A percentile compares a stretch with the other conserved stretches of the same genome.
Evolutionary conservation across 805 yeast species (phyloP).

Genomic region (Candida silvatica): DNA sequence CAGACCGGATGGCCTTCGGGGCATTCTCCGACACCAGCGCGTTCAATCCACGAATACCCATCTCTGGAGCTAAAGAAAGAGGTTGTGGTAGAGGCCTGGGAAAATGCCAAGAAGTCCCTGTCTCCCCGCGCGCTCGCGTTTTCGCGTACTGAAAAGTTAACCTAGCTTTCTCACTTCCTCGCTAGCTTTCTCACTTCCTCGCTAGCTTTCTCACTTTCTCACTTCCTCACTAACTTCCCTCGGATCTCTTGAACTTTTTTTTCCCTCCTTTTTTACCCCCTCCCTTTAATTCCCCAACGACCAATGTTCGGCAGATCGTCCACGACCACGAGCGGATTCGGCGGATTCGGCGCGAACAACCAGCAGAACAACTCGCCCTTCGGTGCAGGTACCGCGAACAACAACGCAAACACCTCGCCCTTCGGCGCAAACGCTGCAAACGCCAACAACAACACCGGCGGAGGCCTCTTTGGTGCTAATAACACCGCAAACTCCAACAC

Average conservation of each 20-base stretch:
- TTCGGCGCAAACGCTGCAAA: constrained; percentile 9
- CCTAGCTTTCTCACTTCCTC: too few species aligned
- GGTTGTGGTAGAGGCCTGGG: too few species aligned
- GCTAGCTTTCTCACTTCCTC: too few species aligned
- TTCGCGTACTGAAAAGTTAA: too few species aligned
- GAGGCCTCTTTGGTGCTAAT: constrained; percentile 4
- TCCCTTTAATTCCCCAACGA: too few species aligned
- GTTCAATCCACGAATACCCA: constrained; percentile 60
- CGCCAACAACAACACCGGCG: not conserved
- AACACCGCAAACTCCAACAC: constrained; percentile 2
- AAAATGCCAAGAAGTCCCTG: too few species aligned
- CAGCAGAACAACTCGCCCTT: constrained; percentile 13
- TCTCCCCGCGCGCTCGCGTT: too few species aligned
- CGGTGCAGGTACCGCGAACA: constrained; percentile 5
- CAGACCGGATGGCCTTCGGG: constrained; percentile 67
- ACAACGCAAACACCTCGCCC: constrained; percentile 5
- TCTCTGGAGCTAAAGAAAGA: too few species aligned
- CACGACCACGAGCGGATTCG: constrained; percentile 37
- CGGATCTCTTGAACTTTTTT: too few species aligned
- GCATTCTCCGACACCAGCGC: constrained; percentile 86
- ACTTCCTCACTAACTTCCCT: too few species aligned
- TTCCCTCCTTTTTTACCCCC: too few species aligned
- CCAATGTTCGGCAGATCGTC: constrained; percentile 40
- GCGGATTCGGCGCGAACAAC: constrained; percentile 30
- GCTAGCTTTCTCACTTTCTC: too few species aligned